These are phyloP conservation scores for Lachnellula occidentalis DNA, from an alignment of 2,329 filamentous ascomycete species.

Conservation along the genomic window DNA sequence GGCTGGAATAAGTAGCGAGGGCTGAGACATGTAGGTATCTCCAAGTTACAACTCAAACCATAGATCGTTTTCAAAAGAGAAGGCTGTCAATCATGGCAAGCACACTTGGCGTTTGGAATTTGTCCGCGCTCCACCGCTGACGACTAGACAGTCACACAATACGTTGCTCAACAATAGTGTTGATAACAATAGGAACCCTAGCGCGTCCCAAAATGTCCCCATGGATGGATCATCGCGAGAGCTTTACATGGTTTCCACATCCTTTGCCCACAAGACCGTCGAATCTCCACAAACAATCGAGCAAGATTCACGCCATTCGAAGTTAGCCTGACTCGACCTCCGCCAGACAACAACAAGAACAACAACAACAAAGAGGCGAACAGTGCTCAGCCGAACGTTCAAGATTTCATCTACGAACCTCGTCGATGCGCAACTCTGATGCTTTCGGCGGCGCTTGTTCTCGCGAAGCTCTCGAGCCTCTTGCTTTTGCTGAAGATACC, in stretches of 20 bases:
- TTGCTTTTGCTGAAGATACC: background rate
- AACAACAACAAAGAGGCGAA: background rate
- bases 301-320: conserved; percentile 6
- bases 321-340: conserved; percentile 1
- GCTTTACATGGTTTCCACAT: background rate
- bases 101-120: conserved; percentile 1
- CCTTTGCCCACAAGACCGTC: conserved; percentile 13
- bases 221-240: conserved; percentile 1
- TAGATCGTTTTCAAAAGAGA: background rate
- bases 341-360: conserved; percentile 3
- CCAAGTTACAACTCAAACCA: background rate
- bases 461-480: background rate
- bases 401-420: conserved; percentile 11
- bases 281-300: conserved; percentile 17
- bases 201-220: background rate
- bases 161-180: conserved; percentile 4
- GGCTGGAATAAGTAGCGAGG: too few relatives aligned
- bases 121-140: background rate
- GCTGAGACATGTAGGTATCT: too few relatives aligned
- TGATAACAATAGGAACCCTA: conserved; percentile 3
- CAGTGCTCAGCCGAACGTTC: background rate
- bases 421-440: conserved; percentile 5
- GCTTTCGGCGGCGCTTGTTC: background rate
- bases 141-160: background rate
- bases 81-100: background rate